Base-by-base conservation (phyloP, 139 green algal genomes). In the Chlorella sorokiniana region DNA sequence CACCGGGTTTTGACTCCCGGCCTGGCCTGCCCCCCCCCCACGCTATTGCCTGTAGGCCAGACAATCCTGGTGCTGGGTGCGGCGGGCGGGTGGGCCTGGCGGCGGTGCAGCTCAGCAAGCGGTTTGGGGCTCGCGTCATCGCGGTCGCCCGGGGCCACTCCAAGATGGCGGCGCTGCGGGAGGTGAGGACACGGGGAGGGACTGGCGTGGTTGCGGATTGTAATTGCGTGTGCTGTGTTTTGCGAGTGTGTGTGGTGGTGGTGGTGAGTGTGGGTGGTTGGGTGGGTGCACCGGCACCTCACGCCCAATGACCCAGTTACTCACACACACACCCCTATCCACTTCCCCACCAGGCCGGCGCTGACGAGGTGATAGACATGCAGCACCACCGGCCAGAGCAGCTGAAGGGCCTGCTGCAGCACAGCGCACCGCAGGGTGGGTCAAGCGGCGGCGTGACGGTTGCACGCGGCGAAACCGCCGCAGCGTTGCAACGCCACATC, bases 41-140 rank as follows among this genome's bases (percentile, higher is more conserved):
- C 65, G 16, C 44, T 22, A 25, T 27, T 41, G 4, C 33, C 8
- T 54, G 54, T 84, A 84, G 93, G 92, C 18, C 92, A 98, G 89
- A 93, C 87, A 4, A 73, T 98, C 42, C 88, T 98, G 22, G 86
- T 98, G 59, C 87, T 97, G 56, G 95, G 95, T 0, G 95, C 95
- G 0, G 93, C 71, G 3, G 95, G 95, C 9, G 95, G 95, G 95
- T 98, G 56, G 95, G 95, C 14, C 77, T 95, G 56, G 95, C 95
- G 27, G 93, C 95, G 25, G 91, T 98, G 25, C 93, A 95, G 90
- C 82, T 93, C 9, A 35, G 48, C 10, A 86, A 89, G 78, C 44
- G 77, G 16, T n/a, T 92, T 23, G 93, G 92, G 1, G 94, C 92
- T 1, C 82, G 83, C 3, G 94, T 96, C 27, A 73, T 97, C 37